phyloP scores from a whole-genome alignment of 345 rosid species.

The Angophora floribunda region DNA sequence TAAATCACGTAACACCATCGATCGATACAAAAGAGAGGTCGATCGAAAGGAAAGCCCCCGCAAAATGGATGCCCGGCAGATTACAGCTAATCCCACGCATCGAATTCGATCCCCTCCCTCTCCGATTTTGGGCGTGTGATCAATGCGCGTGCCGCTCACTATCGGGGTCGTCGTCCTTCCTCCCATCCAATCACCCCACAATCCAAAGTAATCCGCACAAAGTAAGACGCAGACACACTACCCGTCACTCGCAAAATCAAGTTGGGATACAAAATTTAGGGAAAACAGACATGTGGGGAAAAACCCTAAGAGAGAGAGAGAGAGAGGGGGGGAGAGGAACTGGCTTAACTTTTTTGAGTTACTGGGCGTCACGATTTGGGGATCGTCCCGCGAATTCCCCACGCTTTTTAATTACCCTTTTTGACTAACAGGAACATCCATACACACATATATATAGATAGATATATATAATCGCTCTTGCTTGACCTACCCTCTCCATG shows the following conservation, averaged over 20 bases:
- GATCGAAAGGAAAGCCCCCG: background rate
- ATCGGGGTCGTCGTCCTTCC: background rate
- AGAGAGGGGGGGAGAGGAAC: background rate
- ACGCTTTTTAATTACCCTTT: constrained; percentile 20
- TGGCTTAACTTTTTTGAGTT: background rate
- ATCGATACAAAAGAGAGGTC: background rate
- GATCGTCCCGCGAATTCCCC: constrained; percentile 30
- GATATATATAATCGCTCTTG: background rate
- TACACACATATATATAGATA: background rate
- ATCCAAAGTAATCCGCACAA: background rate
- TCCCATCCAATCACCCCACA: background rate
- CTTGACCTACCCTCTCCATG: background rate
- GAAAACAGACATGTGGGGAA: background rate
- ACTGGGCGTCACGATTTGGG: background rate
- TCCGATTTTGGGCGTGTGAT: background rate
- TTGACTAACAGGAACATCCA: background rate
- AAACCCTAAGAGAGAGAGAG: background rate
- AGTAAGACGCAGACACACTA: background rate
- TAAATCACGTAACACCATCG: background rate
- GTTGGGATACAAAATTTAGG: background rate
- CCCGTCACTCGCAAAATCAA: background rate
- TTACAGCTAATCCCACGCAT: constrained; percentile 10
- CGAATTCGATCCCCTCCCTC: background rate
- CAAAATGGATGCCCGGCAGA: background rate
- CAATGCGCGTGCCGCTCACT: constrained; percentile 6